Conservation (phyloP, 1,284 basidiomycete genomes). For the Ceratobasidium theobromae region DNA sequence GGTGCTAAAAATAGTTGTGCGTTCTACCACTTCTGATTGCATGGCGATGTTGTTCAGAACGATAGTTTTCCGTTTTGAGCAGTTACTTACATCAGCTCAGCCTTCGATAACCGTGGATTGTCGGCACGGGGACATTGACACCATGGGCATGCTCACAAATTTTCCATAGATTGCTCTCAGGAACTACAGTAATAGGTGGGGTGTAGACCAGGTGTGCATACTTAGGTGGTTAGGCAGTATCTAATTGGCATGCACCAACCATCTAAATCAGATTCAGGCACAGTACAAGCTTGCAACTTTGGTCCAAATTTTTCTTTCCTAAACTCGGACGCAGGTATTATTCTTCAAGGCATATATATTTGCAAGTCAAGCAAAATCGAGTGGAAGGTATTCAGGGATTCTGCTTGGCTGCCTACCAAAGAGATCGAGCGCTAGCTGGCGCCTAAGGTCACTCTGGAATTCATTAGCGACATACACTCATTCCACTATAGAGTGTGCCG, state of each 20-base stretch:
- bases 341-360: slow-evolving; percentile 85
- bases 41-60: background rate
- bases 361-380: slow-evolving; percentile 63
- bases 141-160: too few relatives aligned
- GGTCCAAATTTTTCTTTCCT: background rate
- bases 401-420: slow-evolving; percentile 88
- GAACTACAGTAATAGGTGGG: slow-evolving; percentile 63
- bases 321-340: slow-evolving; percentile 49
- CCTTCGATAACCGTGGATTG: too few relatives aligned
- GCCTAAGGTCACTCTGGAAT: slow-evolving; percentile 69
- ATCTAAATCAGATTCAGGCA: slow-evolving; percentile 31
- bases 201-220: slow-evolving; percentile 75
- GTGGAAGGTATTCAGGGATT: slow-evolving; percentile 60
- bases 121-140: too few relatives aligned
- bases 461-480: slow-evolving; percentile 77
- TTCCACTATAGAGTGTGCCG: slow-evolving; percentile 53
- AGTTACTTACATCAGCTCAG: too few relatives aligned
- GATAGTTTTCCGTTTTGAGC: too few relatives aligned
- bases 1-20: slow-evolving; percentile 54
- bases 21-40: background rate
- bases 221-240: slow-evolving; percentile 75
- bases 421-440: slow-evolving; percentile 72
- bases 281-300: slow-evolving; percentile 12
- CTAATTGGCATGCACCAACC: slow-evolving; percentile 70
- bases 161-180: slow-evolving; percentile 69